Evolutionary conservation across 1,284 basidiomycete species (phyloP), one percentile per base, ranked within the genome.

Genomic region (Ustilago xerochloae): DNA sequence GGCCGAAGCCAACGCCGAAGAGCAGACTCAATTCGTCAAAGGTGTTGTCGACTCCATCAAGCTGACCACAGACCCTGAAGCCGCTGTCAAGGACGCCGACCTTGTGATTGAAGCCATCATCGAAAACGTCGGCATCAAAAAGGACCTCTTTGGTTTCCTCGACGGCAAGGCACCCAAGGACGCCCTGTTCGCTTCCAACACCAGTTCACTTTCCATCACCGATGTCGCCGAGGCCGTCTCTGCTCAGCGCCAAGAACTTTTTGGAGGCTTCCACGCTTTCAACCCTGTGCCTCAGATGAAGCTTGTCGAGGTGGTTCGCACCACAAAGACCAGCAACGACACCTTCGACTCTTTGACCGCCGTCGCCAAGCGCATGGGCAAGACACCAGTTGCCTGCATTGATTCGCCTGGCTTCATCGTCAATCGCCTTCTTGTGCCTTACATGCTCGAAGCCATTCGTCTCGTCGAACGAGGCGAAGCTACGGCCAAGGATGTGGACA

Each of bases 31-130:
- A 12, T 82, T 75, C 43, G 80, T 87, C 58, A 83, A 85, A 58
- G 73, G 79, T 24, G 83, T 88, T 24, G 83, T 88, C 57, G 81
- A 82, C 63, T 86, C 86, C 69, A 87, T 89, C 70, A 80, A 81
- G 55, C 84, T 86, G 3, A 87, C 87, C 6, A 88, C 88, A 9
- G 87, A 88, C 66, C 85, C 87, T 56, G 83, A 71, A 6, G 84
- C 86, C 55, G 87, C 87, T 3, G 87, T 88, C 33, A 72, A 86
- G 41, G 64, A 85, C 6, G 84, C 87, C 3, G 88, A 89, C 78
- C 82, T 89, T 47, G 88, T 89, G 48, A 85, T 89, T 56, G 88
- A 89, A 81, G 88, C 88, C 6, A 88, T 89, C 64, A 87, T 89
- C 65, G 88, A 89, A 77, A 87, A 87, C 69, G 79, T 89, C 55